Conservation (phyloP, 805 yeast species). For the Suhomyces tanzawaensis region DNA sequence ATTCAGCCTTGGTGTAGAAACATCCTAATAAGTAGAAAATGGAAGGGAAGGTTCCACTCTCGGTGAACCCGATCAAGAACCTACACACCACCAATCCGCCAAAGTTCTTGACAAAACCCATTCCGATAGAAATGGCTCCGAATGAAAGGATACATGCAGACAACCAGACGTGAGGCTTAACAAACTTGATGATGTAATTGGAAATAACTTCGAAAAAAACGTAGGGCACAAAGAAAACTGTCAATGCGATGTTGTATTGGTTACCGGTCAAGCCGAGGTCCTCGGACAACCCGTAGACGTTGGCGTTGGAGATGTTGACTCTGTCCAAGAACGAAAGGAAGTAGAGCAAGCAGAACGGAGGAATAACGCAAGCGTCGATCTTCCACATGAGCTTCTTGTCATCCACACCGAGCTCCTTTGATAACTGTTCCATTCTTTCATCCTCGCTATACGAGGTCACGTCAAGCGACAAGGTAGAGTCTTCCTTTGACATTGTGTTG, state of each 20-base stretch:
- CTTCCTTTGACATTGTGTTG: conserved; percentile 4
- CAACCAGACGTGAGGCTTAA: conserved; percentile 66
- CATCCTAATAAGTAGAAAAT: conserved; percentile 67
- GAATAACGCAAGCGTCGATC: conserved; percentile 66
- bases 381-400: conserved; percentile 59
- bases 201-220: conserved; percentile 62
- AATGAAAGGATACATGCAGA: conserved; percentile 57
- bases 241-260: conserved; percentile 63
- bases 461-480: not conserved
- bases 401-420: conserved; percentile 43
- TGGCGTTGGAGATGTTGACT: conserved; percentile 81
- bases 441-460: conserved; percentile 4
- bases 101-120: conserved; percentile 61
- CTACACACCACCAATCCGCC: conserved; percentile 62
- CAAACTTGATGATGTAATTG: conserved; percentile 55
- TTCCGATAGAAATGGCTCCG: conserved; percentile 61
- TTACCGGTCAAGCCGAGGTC: conserved; percentile 55
- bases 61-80: conserved; percentile 63
- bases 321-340: conserved; percentile 77
- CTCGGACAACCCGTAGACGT: conserved; percentile 61
- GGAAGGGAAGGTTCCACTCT: conserved; percentile 73
- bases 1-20: conserved; percentile 62
- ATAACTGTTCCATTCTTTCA: conserved; percentile 19
- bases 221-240: conserved; percentile 72
- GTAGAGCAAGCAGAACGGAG: conserved; percentile 73